Percentiles rank a stretch among this genome's conserved stretches.
Conservation (phyloP, 2,329 filamentous ascomycete genomes). For the Tympanopsis confertula region DNA sequence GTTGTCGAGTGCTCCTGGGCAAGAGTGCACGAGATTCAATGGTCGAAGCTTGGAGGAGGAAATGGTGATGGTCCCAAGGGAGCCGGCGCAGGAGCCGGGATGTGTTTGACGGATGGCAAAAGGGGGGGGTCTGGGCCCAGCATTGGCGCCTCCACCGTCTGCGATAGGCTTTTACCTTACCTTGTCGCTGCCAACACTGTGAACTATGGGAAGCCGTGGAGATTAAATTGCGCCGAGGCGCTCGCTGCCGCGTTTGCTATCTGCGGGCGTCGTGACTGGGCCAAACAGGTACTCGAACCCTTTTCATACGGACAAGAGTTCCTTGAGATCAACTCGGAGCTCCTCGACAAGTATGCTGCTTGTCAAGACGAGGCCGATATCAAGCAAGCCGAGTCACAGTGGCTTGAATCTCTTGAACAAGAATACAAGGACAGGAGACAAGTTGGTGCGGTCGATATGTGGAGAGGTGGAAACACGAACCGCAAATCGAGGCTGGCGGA, state of each 20-base stretch:
- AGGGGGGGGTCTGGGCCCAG: no score
- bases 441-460: conserved; percentile 61
- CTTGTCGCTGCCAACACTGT: conserved; percentile 92
- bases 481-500: conserved; percentile 37
- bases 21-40: conserved; percentile 79
- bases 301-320: conserved; percentile 87
- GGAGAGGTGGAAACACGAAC: conserved; percentile 86
- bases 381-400: conserved; percentile 74
- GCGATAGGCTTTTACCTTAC: conserved; percentile 82
- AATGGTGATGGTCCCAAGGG: neutral
- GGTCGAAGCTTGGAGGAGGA: conserved; percentile 73
- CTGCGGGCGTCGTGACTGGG: conserved; percentile 85
- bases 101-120: no score
- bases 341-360: conserved; percentile 74
- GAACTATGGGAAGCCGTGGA: conserved; percentile 93
- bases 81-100: neutral
- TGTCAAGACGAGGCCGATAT: conserved; percentile 72
- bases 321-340: conserved; percentile 73
- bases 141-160: conserved; percentile 40
- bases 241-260: conserved; percentile 87
- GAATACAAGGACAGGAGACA: conserved; percentile 76
- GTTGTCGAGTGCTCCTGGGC: conserved; percentile 98
- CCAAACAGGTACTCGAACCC: conserved; percentile 66
- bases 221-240: conserved; percentile 90
- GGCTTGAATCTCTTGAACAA: conserved; percentile 79